Base-by-base conservation (phyloP, 345 rosid species). In the Arabidopsis arenosa region DNA sequence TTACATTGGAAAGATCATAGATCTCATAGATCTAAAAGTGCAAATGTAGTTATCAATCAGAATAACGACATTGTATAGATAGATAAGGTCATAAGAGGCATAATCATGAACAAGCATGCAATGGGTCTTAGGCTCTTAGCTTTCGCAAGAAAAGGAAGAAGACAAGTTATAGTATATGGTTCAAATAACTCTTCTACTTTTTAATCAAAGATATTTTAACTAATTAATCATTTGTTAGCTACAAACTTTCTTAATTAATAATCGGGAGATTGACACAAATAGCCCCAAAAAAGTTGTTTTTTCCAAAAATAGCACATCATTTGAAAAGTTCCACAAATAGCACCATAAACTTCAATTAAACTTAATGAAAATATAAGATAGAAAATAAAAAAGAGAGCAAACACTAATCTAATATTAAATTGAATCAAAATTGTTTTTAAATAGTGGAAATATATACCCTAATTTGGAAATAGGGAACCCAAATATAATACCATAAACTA, bases 71-170 rank as follows among this genome's bases (percentile, higher is more conserved):
- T 59, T 49, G 51, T 61, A 49, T 39, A 28, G 44, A 73, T 52
- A 51, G 43, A 60, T 52, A 32, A 28, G 21, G 21, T 18, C 21
- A 18, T 18, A 18, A 32, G 64, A n/a, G 49, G 62, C 43, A 23
- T 35, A 76, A 54, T 76, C 57, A 69, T 76, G 37, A 51, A 44
- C 58, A 63, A 70, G 71, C 80, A 76, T 69, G 75, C 66, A 66
- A 66, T 45, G 59, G 9, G 18, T 63, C 37, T 28, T 61, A 63
- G 45, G 45, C 55, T 41, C 9, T 66, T 48, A 75, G 73, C n/a
- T 66, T 75, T 66, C 18, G 33, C 33, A 3, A 57, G 1, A 57
- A 30, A 59, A 23, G 40, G 23, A 57, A 65, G 45, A 45, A 9
- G 49, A 65, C 49, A 65, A 35, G 48, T 45, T 57, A 4, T 76